Evolutionary conservation across 345 rosid genomes (phyloP).

Genomic region (Durio zibethinus): DNA sequence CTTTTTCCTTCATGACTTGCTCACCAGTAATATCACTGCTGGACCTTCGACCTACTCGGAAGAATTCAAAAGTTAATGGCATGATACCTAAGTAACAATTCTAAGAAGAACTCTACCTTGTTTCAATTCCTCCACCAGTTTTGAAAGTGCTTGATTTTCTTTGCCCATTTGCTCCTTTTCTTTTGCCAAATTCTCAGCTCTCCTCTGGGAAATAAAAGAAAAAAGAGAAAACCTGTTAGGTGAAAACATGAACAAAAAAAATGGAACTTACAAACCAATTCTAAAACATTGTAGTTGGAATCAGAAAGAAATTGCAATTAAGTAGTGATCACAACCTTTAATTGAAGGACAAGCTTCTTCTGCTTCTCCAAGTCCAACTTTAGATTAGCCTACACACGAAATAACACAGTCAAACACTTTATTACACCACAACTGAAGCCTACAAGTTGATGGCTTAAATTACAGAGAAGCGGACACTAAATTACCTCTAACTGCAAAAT

Average conservation of each 20-base stretch:
- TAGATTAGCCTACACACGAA: slow-evolving; percentile 38
- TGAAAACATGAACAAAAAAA: neutral
- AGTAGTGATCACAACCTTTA: slow-evolving; percentile 41
- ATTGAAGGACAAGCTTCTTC: slow-evolving; percentile 37
- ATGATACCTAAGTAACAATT: neutral
- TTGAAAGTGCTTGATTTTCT: slow-evolving; percentile 68
- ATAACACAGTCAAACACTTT: neutral
- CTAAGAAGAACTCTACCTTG: slow-evolving; percentile 50
- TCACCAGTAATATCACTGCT: slow-evolving; percentile 51
- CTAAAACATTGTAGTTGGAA: neutral
- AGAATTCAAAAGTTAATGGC: slow-evolving; percentile 10
- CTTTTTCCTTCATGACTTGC: slow-evolving; percentile 82
- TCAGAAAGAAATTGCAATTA: neutral
- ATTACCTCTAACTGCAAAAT: slow-evolving; percentile 64
- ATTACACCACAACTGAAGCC: slow-evolving; percentile 2
- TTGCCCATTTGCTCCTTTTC: slow-evolving; percentile 72
- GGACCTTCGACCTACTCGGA: slow-evolving; percentile 48
- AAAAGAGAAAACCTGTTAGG: neutral
- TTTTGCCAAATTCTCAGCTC: slow-evolving; percentile 40
- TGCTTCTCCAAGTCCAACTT: slow-evolving; percentile 59
- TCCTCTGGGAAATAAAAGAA: slow-evolving; percentile 38
- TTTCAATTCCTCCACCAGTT: slow-evolving; percentile 81
- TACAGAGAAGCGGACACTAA: neutral
- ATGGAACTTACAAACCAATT: neutral
- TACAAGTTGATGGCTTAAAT: neutral